Percentiles rank a stretch among this genome's conserved stretches.
These are phyloP conservation scores for Emergomyces orientalis DNA, from an alignment of 2,329 filamentous ascomycete genomes.

Conservation along the genomic window DNA sequence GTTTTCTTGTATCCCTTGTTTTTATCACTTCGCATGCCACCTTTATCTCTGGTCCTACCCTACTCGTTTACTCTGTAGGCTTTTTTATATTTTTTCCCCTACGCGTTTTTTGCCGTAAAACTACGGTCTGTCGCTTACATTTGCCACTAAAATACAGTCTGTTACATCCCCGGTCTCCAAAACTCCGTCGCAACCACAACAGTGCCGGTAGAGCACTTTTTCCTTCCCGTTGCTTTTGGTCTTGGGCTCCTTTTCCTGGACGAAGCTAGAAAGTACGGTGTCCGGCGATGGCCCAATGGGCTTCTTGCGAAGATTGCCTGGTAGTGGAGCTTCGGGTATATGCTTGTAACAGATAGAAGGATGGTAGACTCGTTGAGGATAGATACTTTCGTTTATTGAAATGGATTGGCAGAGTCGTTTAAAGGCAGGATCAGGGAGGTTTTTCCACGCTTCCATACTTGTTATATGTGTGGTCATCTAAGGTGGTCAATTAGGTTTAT, in stretches of 20 bases:
- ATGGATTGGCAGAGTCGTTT: neutral
- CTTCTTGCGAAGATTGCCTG: conserved; percentile 54
- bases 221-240: conserved; percentile 65
- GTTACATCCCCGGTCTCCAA: conserved; percentile 59
- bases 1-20: neutral
- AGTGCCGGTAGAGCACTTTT: conserved; percentile 66
- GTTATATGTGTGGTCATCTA: neutral
- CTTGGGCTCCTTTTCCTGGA: conserved; percentile 55
- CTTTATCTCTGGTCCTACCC: too few relatives aligned
- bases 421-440: neutral
- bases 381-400: too few relatives aligned
- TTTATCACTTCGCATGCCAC: neutral
- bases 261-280: conserved; percentile 54
- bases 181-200: conserved; percentile 49
- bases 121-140: conserved; percentile 12
- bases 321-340: conserved; percentile 33
- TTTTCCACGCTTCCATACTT: neutral
- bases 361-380: neutral
- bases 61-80: neutral
- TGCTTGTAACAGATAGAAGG: neutral
- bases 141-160: conserved; percentile 16
- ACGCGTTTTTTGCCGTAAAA: neutral
- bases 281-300: conserved; percentile 51
- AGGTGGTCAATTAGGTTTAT: neutral
- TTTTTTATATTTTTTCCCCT: neutral